Conservation (phyloP, 345 rosid species). For the Eucalyptus marginata region DNA sequence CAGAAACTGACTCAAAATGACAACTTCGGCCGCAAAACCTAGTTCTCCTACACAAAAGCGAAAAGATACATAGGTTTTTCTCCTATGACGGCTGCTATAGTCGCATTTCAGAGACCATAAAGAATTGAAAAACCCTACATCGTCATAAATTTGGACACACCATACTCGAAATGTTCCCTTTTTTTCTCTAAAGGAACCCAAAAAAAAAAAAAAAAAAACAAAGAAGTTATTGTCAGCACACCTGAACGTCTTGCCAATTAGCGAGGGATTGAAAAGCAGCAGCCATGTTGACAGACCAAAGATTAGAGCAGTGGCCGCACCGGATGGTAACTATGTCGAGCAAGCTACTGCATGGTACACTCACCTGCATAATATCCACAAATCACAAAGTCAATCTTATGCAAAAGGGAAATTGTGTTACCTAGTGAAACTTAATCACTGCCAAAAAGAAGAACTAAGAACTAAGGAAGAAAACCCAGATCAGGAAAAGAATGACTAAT, state of each 20-base stretch:
- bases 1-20: not conserved
- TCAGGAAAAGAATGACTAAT: not conserved
- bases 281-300: constrained; percentile 98
- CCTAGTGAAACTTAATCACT: not conserved
- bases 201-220: not conserved
- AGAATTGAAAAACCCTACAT: not conserved
- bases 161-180: not conserved
- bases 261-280: constrained; percentile 76
- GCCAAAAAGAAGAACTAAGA: not conserved
- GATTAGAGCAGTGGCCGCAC: constrained; percentile 94
- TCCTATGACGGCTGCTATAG: constrained; percentile 14
- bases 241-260: constrained; percentile 36
- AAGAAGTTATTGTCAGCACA: not conserved
- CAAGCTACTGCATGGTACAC: constrained; percentile 89
- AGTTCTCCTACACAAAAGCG: not conserved
- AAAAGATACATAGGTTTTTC: constrained; percentile 11
- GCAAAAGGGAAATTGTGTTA: not conserved
- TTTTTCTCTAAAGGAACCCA: not conserved
- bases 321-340: constrained; percentile 88
- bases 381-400: not conserved
- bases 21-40: constrained; percentile 21
- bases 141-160: not conserved
- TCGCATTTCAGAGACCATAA: not conserved
- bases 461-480: not conserved
- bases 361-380: constrained; percentile 44